Conservation (phyloP, 2,329 filamentous ascomycete genomes). For the Clarireedia sp. region DNA sequence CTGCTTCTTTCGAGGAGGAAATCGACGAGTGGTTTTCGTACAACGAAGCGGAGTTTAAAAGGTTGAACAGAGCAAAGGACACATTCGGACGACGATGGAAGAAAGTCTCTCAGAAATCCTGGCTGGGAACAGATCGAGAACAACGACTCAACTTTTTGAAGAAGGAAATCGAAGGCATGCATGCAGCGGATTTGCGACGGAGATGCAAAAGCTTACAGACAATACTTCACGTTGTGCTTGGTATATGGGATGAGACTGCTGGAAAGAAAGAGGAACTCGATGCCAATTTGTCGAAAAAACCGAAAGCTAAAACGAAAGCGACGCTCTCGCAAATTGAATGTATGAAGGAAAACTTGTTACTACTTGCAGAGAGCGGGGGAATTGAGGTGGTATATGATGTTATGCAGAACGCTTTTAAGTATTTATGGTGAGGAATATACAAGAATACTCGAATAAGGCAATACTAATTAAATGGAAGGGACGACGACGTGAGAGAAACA, state of each 20-base stretch:
- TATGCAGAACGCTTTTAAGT: slow-evolving; percentile 26
- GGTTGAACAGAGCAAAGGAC: slow-evolving; percentile 65
- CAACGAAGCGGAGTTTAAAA: slow-evolving; percentile 74
- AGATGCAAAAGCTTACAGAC: slow-evolving; percentile 48
- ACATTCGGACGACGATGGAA: slow-evolving; percentile 74
- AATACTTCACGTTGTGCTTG: slow-evolving; percentile 55
- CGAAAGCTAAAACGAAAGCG: slow-evolving; percentile 42
- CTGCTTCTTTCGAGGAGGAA: slow-evolving; percentile 71
- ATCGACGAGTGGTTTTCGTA: slow-evolving; percentile 98
- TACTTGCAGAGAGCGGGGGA: slow-evolving; percentile 41
- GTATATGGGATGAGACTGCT: slow-evolving; percentile 63
- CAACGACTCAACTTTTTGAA: slow-evolving; percentile 50
- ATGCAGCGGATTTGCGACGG: slow-evolving; percentile 40
- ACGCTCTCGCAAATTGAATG: slow-evolving; percentile 49
- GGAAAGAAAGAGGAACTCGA: slow-evolving; percentile 32
- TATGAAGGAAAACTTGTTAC: slow-evolving; percentile 46
- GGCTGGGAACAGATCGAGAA: slow-evolving; percentile 57
- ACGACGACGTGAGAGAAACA: slow-evolving; percentile 30
- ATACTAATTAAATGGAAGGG: slow-evolving; percentile 18
- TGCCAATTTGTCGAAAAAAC: slow-evolving; percentile 33
- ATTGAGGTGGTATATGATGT: slow-evolving; percentile 24
- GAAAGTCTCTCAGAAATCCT: slow-evolving; percentile 45
- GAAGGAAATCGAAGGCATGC: slow-evolving; percentile 39
- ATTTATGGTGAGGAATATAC: slow-evolving; percentile 27
- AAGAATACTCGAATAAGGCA: neutral